Conservation (phyloP, 371 early-diverging fungal genomes). For the Smittium culicis region DNA sequence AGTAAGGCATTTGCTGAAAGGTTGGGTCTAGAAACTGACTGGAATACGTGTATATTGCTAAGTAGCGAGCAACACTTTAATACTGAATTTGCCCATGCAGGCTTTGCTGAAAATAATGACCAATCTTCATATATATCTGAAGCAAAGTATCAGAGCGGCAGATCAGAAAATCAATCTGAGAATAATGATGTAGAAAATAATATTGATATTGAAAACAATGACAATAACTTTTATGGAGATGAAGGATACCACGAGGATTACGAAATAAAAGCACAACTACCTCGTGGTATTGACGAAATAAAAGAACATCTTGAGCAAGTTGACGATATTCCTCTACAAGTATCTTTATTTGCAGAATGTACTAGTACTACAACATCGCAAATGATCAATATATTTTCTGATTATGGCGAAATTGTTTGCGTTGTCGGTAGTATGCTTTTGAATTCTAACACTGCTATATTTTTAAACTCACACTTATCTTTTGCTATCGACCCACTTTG, state of each 20-base stretch:
- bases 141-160: no score
- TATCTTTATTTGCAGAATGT: constrained; percentile 94
- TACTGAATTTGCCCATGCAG: not conserved
- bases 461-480: constrained; percentile 47
- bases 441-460: constrained; percentile 66
- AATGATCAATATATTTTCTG: constrained; percentile 92
- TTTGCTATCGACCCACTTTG: constrained; percentile 21
- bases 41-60: constrained; percentile 94
- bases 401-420: constrained; percentile 91
- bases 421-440: constrained; percentile 86
- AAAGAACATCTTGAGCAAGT: constrained; percentile 76
- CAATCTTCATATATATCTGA: no score
- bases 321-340: constrained; percentile 96
- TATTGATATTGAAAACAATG: constrained; percentile 27
- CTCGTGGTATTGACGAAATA: constrained; percentile 90
- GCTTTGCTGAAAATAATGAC: no score
- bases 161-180: no score
- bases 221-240: constrained; percentile 18
- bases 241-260: constrained; percentile 87
- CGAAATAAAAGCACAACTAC: constrained; percentile 92
- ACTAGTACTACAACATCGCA: constrained; percentile 60
- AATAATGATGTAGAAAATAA: not conserved
- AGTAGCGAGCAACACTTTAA: constrained; percentile 37
- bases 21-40: constrained; percentile 92
- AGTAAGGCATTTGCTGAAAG: constrained; percentile 96